These are phyloP conservation scores for Hamigera avellanea DNA, from an alignment of 495 filamentous ascomycete genomes.

Conservation along the genomic window DNA sequence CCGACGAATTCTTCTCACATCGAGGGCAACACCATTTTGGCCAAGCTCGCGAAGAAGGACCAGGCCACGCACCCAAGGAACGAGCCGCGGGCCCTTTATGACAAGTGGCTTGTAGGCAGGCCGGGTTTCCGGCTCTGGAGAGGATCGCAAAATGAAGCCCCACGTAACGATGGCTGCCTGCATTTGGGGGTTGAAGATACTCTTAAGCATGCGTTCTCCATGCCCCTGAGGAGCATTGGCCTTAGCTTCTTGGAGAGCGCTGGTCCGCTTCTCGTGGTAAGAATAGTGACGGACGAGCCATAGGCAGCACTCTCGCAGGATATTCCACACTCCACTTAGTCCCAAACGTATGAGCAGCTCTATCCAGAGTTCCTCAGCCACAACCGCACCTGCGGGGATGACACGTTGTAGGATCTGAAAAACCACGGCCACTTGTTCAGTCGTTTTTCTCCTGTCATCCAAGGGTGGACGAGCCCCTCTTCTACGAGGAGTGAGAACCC, in stretches of 20 bases:
- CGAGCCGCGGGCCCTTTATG: constrained; percentile 7
- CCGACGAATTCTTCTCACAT: constrained; percentile 18
- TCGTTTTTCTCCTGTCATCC: constrained; percentile 5
- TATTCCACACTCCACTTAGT: constrained; percentile 23
- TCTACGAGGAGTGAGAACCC: constrained; percentile 21
- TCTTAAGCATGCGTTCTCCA: constrained; percentile 15
- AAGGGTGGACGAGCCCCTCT: constrained; percentile 15
- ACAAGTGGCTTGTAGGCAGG: constrained; percentile 4
- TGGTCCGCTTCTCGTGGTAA: constrained; percentile 1
- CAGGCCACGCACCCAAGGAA: constrained; percentile 39
- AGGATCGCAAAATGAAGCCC: constrained; percentile 39
- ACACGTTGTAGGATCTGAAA: constrained; percentile 24
- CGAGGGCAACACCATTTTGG: constrained; percentile 33
- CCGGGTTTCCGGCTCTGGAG: constrained; percentile 7
- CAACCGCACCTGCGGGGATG: constrained; percentile 16
- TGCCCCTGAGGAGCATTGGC: neutral
- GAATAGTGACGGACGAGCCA: constrained; percentile 34
- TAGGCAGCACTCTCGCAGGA: constrained; percentile 25
- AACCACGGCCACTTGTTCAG: constrained; percentile 22
- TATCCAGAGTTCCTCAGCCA: constrained; percentile 25
- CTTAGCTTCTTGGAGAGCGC: neutral
- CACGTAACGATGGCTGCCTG: constrained; percentile 45
- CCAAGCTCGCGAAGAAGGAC: constrained; percentile 37
- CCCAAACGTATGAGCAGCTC: constrained; percentile 32
- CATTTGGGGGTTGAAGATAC: constrained; percentile 33